phyloP scores from a whole-genome alignment of 2,329 filamentous ascomycete species.

The Fusarium equiseti region DNA sequence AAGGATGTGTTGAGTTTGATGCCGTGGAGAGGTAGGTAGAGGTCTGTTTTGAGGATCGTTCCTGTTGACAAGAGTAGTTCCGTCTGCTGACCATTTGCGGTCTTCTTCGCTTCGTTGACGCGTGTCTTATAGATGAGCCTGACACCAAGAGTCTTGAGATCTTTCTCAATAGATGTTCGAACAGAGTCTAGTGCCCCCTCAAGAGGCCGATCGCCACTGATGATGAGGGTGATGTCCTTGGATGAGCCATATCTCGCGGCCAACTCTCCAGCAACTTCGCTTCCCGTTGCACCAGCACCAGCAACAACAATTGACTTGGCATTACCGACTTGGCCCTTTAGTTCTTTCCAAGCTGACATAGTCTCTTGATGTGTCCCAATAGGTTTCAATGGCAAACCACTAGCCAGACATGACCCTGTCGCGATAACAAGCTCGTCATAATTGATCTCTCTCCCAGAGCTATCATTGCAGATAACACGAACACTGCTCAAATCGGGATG shows the following conservation, averaged over 20 bases:
- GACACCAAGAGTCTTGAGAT: constrained; percentile 47
- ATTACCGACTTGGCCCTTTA: constrained; percentile 42
- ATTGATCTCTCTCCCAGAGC: constrained; percentile 49
- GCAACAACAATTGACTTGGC: constrained; percentile 54
- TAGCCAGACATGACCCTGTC: constrained; percentile 62
- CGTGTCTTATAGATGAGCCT: constrained; percentile 50
- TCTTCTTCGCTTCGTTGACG: constrained; percentile 44
- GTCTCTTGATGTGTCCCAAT: constrained; percentile 59
- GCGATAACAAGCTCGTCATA: constrained; percentile 68
- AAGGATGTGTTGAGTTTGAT: constrained; percentile 58
- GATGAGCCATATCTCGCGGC: constrained; percentile 48
- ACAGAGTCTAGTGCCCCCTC: constrained; percentile 47
- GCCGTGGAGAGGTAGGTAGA: constrained; percentile 62
- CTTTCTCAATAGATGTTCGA: constrained; percentile 44
- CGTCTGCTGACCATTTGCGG: constrained; percentile 9
- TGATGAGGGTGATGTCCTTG: constrained; percentile 47
- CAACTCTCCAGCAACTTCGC: constrained; percentile 55
- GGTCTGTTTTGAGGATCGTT: constrained; percentile 49
- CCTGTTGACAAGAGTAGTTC: constrained; percentile 50
- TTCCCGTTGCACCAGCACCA: constrained; percentile 55
- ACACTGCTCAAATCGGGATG: constrained; percentile 53
- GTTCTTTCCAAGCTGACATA: constrained; percentile 51
- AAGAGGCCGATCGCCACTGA: constrained; percentile 39
- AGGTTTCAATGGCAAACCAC: constrained; percentile 61
- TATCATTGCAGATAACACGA: constrained; percentile 51